These are phyloP conservation scores for Phytopythium sindhum DNA, from an alignment of 352 stramenopile genomes.

Conservation along the genomic window DNA sequence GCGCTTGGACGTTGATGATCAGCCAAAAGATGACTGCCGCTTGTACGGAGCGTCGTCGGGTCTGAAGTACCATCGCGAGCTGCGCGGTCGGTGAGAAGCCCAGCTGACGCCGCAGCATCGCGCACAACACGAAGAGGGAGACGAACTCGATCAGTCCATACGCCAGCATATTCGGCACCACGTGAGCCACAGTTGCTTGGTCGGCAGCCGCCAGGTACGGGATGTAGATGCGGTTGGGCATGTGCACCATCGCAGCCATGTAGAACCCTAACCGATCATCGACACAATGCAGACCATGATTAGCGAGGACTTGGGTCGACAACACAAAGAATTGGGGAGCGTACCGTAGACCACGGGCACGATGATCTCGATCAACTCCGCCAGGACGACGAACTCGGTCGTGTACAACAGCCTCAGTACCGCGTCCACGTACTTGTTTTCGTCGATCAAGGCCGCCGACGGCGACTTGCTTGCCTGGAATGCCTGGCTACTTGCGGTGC, in stretches of 20 bases:
- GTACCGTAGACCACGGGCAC: background rate
- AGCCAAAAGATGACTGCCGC: background rate
- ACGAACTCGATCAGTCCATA: background rate
- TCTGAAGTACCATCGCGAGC: background rate
- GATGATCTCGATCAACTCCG: slow-evolving; percentile 1
- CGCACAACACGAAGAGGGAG: background rate
- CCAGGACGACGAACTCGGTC: background rate
- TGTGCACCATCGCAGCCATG: background rate
- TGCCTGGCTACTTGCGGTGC: background rate
- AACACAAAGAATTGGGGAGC: background rate
- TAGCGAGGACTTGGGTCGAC: background rate
- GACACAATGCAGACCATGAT: background rate
- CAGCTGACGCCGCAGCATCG: background rate
- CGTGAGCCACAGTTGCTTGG: background rate
- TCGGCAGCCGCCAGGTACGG: background rate
- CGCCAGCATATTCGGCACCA: background rate
- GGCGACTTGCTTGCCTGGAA: background rate
- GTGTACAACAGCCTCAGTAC: background rate
- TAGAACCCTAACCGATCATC: background rate
- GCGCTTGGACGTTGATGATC: background rate
- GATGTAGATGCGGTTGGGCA: background rate
- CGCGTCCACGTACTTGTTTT: background rate
- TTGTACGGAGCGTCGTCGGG: background rate
- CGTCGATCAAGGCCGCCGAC: background rate
- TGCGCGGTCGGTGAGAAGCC: slow-evolving; percentile 2